A percentile compares a stretch with the other conserved stretches of the same genome.
Conservation (phyloP, 176 grass and related monocot species). For the Phoenix dactylifera region DNA sequence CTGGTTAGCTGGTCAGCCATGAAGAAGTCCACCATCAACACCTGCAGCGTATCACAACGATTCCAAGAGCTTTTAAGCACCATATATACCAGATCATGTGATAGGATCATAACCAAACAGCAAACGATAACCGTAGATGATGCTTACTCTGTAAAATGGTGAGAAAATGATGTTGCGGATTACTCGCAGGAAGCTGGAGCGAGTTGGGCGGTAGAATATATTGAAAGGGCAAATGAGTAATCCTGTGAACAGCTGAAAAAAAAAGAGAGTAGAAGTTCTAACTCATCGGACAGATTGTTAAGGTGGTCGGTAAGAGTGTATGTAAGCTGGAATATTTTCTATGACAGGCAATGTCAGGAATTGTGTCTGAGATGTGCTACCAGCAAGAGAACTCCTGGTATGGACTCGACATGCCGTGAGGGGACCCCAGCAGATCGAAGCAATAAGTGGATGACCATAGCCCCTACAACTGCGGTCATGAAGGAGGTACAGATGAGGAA, state of each 20-base stretch:
- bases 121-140: no score
- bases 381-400: slow-evolving; percentile 63
- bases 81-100: no score
- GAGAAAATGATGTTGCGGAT: slow-evolving; percentile 80
- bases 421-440: slow-evolving; percentile 41
- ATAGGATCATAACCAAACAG: no score
- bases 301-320: no score
- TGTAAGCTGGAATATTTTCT: no score
- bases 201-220: slow-evolving; percentile 71
- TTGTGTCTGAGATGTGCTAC: slow-evolving; percentile 20
- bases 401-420: slow-evolving; percentile 30
- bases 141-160: slow-evolving; percentile 67
- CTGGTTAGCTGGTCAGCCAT: slow-evolving; percentile 99
- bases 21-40: slow-evolving; percentile 95
- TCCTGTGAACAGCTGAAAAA: slow-evolving; percentile 44
- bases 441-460: slow-evolving; percentile 62
- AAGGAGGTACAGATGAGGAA: slow-evolving; percentile 80
- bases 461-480: slow-evolving; percentile 57
- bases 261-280: background rate
- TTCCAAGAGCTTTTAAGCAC: no score
- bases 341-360: background rate
- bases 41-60: slow-evolving; percentile 29
- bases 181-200: slow-evolving; percentile 80
- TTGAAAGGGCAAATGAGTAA: slow-evolving; percentile 70
- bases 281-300: background rate